phyloP scores from a whole-genome alignment of 805 yeast genomes.

The Saccharomycodes ludwigii region DNA sequence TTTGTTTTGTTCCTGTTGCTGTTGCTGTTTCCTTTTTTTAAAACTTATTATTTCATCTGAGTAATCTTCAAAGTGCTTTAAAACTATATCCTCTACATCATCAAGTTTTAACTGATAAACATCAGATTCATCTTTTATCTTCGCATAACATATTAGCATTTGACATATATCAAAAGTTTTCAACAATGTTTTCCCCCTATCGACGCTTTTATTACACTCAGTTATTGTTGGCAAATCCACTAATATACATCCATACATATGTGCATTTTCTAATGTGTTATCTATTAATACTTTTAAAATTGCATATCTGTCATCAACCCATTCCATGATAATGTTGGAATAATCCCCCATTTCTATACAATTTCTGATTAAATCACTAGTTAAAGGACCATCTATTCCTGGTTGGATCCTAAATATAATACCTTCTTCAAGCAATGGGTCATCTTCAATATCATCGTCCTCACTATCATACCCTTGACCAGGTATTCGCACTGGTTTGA shows the following conservation, averaged over 20 bases:
- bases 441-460: slow-evolving; percentile 92
- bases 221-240: slow-evolving; percentile 83
- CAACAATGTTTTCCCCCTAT: slow-evolving; percentile 66
- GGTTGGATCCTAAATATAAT: slow-evolving; percentile 59
- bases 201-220: slow-evolving; percentile 82
- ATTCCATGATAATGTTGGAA: slow-evolving; percentile 58
- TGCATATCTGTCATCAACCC: slow-evolving; percentile 76
- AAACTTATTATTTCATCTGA: slow-evolving; percentile 17
- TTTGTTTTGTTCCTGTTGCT: no score
- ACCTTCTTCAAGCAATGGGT: slow-evolving; percentile 84
- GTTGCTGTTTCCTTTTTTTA: slow-evolving; percentile 14
- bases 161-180: slow-evolving; percentile 81
- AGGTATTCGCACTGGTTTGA: slow-evolving; percentile 55
- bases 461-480: slow-evolving; percentile 97
- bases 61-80: slow-evolving; percentile 19
- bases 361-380: slow-evolving; percentile 50
- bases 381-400: slow-evolving; percentile 44
- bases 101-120: slow-evolving; percentile 24
- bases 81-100: slow-evolving; percentile 30
- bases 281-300: slow-evolving; percentile 61
- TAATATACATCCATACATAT: slow-evolving; percentile 49
- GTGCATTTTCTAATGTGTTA: slow-evolving; percentile 1
- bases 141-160: slow-evolving; percentile 62
- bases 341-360: slow-evolving; percentile 73
- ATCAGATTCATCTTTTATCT: slow-evolving; percentile 35